These are phyloP conservation scores for Angomonas deanei DNA, from an alignment of 208 protist genomes.

Conservation along the genomic window DNA sequence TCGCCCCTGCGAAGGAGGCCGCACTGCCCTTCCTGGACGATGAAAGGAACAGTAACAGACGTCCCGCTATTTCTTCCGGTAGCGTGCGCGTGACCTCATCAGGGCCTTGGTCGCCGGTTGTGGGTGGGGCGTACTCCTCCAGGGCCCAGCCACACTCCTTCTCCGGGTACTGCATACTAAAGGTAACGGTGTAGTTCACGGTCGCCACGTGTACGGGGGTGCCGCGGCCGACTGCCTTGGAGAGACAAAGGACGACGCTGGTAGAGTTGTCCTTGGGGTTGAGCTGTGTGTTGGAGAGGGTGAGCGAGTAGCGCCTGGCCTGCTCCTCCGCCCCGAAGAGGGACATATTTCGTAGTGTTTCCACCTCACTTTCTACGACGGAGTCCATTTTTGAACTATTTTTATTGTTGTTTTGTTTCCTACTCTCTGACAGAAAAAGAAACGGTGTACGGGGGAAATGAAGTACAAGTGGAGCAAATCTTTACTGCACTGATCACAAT, in stretches of 20 bases:
- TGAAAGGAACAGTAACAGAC: too few relatives aligned
- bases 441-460: neutral
- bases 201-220: neutral
- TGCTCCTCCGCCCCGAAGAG: neutral
- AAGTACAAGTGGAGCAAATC: neutral
- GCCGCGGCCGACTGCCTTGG: neutral
- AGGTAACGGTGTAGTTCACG: neutral
- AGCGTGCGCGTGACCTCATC: neutral
- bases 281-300: neutral
- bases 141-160: neutral
- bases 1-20: conserved; percentile 7
- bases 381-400: neutral
- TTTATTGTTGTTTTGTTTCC: neutral
- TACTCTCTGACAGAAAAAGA: too few relatives aligned
- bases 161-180: neutral
- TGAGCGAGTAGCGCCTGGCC: neutral
- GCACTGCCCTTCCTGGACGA: conserved; percentile 5
- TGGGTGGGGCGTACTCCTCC: neutral
- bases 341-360: neutral
- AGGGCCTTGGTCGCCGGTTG: too few relatives aligned
- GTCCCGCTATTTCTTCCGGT: neutral
- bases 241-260: neutral
- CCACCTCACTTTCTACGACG: neutral
- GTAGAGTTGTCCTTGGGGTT: neutral
- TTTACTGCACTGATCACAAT: too few relatives aligned